These are phyloP conservation scores for Phytophthora niederhauseri DNA, from an alignment of 352 stramenopile species.

Conservation along the genomic window DNA sequence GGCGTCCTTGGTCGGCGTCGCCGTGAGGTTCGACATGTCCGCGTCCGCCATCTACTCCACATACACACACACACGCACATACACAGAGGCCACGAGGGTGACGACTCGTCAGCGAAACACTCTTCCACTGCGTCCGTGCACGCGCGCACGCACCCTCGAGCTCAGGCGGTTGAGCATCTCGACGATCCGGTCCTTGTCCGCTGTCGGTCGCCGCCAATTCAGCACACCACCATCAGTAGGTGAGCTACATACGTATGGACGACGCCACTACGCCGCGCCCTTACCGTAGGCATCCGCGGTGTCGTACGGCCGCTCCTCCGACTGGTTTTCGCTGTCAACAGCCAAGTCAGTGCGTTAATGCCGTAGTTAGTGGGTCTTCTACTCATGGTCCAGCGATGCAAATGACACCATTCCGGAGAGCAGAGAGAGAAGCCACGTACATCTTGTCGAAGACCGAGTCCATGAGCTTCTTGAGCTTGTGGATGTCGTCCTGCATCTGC, in stretches of 20 bases:
- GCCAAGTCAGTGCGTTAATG: neutral
- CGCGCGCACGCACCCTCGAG: constrained; percentile 56
- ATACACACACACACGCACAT: neutral
- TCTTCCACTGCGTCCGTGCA: neutral
- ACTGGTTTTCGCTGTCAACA: constrained; percentile 58
- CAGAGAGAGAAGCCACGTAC: constrained; percentile 33
- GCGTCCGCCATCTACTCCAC: constrained; percentile 78
- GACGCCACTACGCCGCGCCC: neutral
- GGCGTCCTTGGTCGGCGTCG: constrained; percentile 75
- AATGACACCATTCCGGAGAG: neutral
- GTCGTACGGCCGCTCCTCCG: constrained; percentile 63
- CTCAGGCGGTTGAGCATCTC: constrained; percentile 90
- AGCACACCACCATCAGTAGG: neutral
- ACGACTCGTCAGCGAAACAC: neutral
- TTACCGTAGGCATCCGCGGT: constrained; percentile 79
- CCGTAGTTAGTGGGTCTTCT: neutral
- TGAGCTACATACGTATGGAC: neutral
- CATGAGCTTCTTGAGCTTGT: constrained; percentile 94
- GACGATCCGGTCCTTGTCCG: constrained; percentile 86
- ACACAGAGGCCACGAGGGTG: neutral
- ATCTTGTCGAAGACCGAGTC: constrained; percentile 88
- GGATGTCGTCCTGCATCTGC: constrained; percentile 92
- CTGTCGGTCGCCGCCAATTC: constrained; percentile 44
- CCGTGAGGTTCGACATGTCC: constrained; percentile 89
- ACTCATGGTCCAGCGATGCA: neutral